A percentile compares a stretch with the other conserved stretches of the same genome.
These are phyloP conservation scores for Leccinum obscurum DNA, from an alignment of 768 basidiomycete species.

Conservation along the genomic window DNA sequence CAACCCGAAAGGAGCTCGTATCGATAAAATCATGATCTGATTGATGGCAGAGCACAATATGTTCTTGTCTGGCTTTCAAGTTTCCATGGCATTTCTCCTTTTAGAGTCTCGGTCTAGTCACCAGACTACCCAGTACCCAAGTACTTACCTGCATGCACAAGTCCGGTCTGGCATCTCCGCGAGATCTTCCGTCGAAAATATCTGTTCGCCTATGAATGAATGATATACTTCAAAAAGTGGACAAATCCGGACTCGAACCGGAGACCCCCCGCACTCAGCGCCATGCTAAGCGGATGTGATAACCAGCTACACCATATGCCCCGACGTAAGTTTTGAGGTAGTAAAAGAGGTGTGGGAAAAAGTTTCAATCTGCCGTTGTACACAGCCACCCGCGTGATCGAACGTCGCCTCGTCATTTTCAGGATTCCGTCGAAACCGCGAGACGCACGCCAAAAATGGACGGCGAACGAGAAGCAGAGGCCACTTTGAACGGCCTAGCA, in stretches of 20 bases:
- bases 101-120: too few species aligned
- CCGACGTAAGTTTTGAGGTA: background rate
- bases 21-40: too few species aligned
- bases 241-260: conserved; percentile 43
- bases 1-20: too few species aligned
- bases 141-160: too few species aligned
- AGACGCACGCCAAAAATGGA: conserved; percentile 25
- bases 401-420: conserved; percentile 28
- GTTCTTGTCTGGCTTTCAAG: too few species aligned
- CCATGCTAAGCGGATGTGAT: conserved; percentile 42
- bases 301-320: conserved; percentile 43
- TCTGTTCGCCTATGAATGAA: too few species aligned
- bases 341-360: conserved; percentile 10
- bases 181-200: too few species aligned
- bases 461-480: conserved; percentile 17
- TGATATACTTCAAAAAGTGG: conserved; percentile 23
- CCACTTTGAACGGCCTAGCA: background rate
- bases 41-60: too few species aligned
- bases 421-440: conserved; percentile 17
- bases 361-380: background rate
- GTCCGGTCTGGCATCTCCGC: too few species aligned
- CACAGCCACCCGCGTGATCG: conserved; percentile 32
- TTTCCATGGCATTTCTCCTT: too few species aligned
- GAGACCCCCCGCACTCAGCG: conserved; percentile 39
- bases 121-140: too few species aligned